phyloP scores from a whole-genome alignment of 345 rosid species.

The Fremontodendron californicum region DNA sequence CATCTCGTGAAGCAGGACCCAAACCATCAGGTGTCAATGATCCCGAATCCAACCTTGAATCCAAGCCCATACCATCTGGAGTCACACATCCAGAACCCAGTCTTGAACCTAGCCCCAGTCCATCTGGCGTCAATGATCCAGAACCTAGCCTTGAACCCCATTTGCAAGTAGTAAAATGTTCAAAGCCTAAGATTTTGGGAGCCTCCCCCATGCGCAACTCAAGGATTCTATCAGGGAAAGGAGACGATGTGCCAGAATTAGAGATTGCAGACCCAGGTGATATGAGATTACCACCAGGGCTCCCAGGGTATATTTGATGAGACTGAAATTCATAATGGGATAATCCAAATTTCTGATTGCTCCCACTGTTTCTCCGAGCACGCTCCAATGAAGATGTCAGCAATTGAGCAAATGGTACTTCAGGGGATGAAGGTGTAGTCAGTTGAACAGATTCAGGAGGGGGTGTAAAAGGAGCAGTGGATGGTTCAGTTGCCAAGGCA shows the following conservation, averaged over 20 bases:
- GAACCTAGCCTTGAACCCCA: slow-evolving; percentile 88
- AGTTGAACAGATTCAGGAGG: slow-evolving; percentile 76
- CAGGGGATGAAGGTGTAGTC: slow-evolving; percentile 91
- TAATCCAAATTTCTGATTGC: slow-evolving; percentile 50
- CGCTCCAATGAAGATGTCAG: slow-evolving; percentile 83
- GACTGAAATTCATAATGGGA: slow-evolving; percentile 69
- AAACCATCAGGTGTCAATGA: slow-evolving; percentile 61
- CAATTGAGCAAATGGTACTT: slow-evolving; percentile 89
- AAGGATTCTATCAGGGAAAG: slow-evolving; percentile 63
- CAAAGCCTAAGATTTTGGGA: slow-evolving; percentile 61
- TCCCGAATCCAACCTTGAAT: slow-evolving; percentile 71
- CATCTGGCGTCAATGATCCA: slow-evolving; percentile 77
- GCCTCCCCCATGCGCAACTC: slow-evolving; percentile 62
- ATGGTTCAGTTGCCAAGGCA: slow-evolving; percentile 83
- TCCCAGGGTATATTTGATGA: slow-evolving; percentile 59
- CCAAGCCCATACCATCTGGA: slow-evolving; percentile 59
- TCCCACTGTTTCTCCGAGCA: slow-evolving; percentile 57
- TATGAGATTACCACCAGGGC: slow-evolving; percentile 72
- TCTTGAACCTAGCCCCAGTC: slow-evolving; percentile 63
- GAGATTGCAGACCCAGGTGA: slow-evolving; percentile 81
- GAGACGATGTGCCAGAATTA: slow-evolving; percentile 83
- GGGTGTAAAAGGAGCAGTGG: slow-evolving; percentile 87
- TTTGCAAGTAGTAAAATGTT: slow-evolving; percentile 59
- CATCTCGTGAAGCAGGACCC: slow-evolving; percentile 40
- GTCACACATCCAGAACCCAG: slow-evolving; percentile 70